Evolutionary conservation across 495 filamentous ascomycete species (phyloP), one percentile per base, ranked within the genome.

Genomic region (Jackrogersella multiformis): DNA sequence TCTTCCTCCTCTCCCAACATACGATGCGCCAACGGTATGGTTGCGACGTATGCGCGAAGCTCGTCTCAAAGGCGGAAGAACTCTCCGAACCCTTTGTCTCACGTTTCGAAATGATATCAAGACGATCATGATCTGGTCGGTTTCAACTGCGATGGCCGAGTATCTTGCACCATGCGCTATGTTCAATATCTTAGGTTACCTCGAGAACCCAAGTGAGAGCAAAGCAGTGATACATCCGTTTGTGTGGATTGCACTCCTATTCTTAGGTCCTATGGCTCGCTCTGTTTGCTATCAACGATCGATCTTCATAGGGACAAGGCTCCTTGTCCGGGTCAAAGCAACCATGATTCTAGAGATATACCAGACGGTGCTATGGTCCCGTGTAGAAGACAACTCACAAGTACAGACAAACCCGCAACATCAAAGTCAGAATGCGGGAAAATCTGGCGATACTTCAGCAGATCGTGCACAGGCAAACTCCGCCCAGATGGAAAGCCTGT

Each of bases 301-400:
- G 45, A 76, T 77, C 9, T 77, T 77, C 32, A 69, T 69, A 4
- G 70, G 70, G 28, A 77, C 75, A 10, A 61, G 75, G 6, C 62
- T 76, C 34, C 45, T 76, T 13, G 74, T 77, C 34, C 63, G 72
- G 0, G 68, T 75, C 16, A 73, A 74, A 26, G 63, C 73, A 0
- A 72, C 74, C 0, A 67, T 77, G 16, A 73, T 76, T 4, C 75
- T 74, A 51, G 75, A 77, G 55, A 73, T 77, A 26, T 77, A 77
- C 49, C 72, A 73, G 30, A 76, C 68, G 5, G 68, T 73, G 15
- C 68, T 77, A 55, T 58, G 62, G 12, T 76, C 73, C n/a, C 39
- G 32, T 8, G 24, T 23, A 4, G 39, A 46, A 9, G 28, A 56
- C 30, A 53, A 5, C 15, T 38, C 51, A 36, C 56, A 44, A 7